Evolutionary conservation across 148 eudicot genomes (phyloP).

Genomic region (Amaranthus cruentus): DNA sequence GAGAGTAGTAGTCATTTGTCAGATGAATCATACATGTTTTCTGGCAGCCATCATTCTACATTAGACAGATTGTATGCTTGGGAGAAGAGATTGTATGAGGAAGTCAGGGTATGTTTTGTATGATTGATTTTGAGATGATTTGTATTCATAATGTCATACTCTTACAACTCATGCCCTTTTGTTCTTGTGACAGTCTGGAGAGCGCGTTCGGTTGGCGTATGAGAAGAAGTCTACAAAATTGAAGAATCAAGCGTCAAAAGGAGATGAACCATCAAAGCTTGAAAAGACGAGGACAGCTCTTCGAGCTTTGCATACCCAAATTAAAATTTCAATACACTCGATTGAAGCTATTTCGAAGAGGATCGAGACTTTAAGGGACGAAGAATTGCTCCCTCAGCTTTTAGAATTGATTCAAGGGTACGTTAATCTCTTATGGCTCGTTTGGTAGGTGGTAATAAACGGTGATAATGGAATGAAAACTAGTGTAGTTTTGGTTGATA

Average conservation of each 20-base stretch:
- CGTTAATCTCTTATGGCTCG: slow-evolving; percentile 11
- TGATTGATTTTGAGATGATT: not conserved
- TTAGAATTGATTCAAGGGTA: slow-evolving; percentile 85
- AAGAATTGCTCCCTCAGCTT: slow-evolving; percentile 88
- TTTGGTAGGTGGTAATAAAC: too few relatives aligned
- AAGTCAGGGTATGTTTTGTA: slow-evolving; percentile 76
- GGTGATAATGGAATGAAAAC: too few relatives aligned
- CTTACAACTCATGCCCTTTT: slow-evolving; percentile 2
- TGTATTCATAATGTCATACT: not conserved
- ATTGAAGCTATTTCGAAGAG: slow-evolving; percentile 87
- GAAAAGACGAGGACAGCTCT: slow-evolving; percentile 76
- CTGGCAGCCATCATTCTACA: slow-evolving; percentile 83
- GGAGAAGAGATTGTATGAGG: slow-evolving; percentile 96
- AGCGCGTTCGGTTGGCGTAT: slow-evolving; percentile 67
- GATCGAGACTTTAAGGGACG: slow-evolving; percentile 81
- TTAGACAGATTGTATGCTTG: slow-evolving; percentile 79
- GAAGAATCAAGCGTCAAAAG: slow-evolving; percentile 73
- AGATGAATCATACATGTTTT: slow-evolving; percentile 61
- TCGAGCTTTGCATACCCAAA: slow-evolving; percentile 75
- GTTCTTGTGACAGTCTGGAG: slow-evolving; percentile 55
- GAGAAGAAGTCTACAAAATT: slow-evolving; percentile 83
- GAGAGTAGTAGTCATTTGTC: slow-evolving; percentile 67
- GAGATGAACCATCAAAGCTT: slow-evolving; percentile 63
- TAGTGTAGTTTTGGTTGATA: too few relatives aligned
- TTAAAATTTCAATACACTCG: slow-evolving; percentile 91